Evolutionary conservation across 371 early-diverging fungal genomes (phyloP).

Genomic region (Mortierella sp.): DNA sequence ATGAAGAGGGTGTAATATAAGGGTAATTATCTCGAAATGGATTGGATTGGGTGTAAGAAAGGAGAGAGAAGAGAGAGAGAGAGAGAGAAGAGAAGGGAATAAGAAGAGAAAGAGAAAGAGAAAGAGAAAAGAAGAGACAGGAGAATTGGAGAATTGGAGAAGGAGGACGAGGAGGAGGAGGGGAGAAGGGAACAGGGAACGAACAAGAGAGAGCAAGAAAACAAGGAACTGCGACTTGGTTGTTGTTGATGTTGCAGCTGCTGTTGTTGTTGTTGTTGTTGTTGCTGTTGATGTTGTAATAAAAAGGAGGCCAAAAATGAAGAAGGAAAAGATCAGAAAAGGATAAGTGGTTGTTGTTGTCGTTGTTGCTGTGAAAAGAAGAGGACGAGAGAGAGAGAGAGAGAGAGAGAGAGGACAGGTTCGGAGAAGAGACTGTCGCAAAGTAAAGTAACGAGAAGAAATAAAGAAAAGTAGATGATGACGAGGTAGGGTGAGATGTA

Average conservation of each 20-base stretch:
- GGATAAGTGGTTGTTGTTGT: background rate
- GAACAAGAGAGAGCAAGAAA: background rate
- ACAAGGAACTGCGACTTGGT: background rate
- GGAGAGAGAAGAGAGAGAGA: background rate
- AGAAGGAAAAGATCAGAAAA: background rate
- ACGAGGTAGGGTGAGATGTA: background rate
- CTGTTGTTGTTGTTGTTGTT: background rate
- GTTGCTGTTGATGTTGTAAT: background rate
- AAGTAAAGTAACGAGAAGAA: background rate
- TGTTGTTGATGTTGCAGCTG: background rate
- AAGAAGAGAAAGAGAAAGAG: background rate
- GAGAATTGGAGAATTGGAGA: background rate
- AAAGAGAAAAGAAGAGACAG: background rate
- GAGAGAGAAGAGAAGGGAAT: background rate
- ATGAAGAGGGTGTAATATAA: conserved; percentile 3
- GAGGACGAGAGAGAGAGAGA: background rate
- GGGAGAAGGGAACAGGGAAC: conserved; percentile 9
- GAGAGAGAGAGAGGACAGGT: background rate
- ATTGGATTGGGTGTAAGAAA: background rate
- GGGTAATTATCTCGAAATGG: conserved; percentile 2
- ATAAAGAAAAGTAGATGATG: background rate
- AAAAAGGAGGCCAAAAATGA: background rate
- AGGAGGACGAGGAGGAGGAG: background rate
- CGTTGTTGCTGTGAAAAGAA: too few relatives aligned
- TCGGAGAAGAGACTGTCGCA: background rate